Conservation (phyloP, 306 rosid genomes). For the Vigna nakashimae region DNA sequence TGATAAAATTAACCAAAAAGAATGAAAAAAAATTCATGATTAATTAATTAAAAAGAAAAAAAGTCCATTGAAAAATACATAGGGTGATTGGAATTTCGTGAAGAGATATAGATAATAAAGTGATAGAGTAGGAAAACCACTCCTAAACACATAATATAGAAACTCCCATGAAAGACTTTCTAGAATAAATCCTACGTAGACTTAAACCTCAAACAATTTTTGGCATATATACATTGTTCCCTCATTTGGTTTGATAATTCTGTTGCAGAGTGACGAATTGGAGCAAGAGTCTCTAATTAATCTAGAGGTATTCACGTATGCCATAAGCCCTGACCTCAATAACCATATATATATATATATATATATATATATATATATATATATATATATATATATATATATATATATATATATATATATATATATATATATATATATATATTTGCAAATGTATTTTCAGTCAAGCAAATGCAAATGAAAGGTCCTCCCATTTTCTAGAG, state of each 20-base stretch:
- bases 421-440: no score
- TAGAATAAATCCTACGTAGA: background rate
- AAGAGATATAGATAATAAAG: no score
- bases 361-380: no score
- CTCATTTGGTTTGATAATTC: background rate
- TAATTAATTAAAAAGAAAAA: background rate
- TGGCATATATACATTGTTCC: background rate
- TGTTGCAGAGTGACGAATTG: background rate
- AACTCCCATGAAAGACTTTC: background rate
- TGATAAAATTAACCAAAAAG: no score
- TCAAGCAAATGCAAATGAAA: conserved; percentile 3
- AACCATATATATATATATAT: no score
- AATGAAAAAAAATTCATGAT: background rate
- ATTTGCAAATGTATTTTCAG: background rate
- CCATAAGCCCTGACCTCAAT: background rate
- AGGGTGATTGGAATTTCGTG: no score
- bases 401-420: no score
- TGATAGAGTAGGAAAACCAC: no score
- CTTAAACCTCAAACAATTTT: background rate
- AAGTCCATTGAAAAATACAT: no score
- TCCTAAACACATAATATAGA: background rate
- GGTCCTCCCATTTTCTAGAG: conserved; percentile 8
- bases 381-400: no score
- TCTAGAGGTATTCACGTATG: no score
- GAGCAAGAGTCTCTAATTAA: no score